A percentile compares a stretch with the other conserved stretches of the same genome.
Conservation (phyloP, 1,284 basidiomycete species). For the Phenoliferia sp. region DNA sequence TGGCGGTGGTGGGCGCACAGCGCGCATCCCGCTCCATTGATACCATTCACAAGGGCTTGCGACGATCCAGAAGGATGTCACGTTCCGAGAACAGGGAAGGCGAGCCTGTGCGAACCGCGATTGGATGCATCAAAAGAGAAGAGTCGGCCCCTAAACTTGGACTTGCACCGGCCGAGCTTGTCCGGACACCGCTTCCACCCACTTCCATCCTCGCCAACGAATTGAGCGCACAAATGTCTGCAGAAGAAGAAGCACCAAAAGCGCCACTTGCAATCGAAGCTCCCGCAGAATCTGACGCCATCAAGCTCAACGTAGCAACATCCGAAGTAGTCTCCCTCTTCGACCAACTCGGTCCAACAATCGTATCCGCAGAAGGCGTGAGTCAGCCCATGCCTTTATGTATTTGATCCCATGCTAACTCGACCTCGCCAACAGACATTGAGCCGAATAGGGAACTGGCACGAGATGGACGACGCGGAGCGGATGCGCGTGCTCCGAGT, state of each 20-base stretch:
- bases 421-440: too few species aligned
- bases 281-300: background rate
- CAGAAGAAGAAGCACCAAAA: background rate
- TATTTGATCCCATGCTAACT: background rate
- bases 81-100: too few species aligned
- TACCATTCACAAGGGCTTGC: too few species aligned
- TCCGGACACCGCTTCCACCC: background rate
- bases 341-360: constrained; percentile 21
- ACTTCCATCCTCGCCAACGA: too few species aligned
- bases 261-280: background rate
- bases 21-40: too few species aligned
- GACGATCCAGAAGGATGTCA: too few species aligned
- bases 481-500: constrained; percentile 20
- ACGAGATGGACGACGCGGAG: constrained; percentile 14
- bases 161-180: too few species aligned
- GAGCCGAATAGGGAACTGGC: constrained; percentile 24
- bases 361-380: constrained; percentile 26
- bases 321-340: constrained; percentile 14
- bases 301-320: constrained; percentile 15
- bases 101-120: too few species aligned
- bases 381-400: background rate
- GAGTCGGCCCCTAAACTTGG: too few species aligned
- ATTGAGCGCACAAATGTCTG: background rate
- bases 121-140: too few species aligned
- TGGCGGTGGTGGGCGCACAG: too few species aligned